phyloP scores from a whole-genome alignment of 2,329 filamentous ascomycete genomes.

The Cadophora luteo-olivacea region DNA sequence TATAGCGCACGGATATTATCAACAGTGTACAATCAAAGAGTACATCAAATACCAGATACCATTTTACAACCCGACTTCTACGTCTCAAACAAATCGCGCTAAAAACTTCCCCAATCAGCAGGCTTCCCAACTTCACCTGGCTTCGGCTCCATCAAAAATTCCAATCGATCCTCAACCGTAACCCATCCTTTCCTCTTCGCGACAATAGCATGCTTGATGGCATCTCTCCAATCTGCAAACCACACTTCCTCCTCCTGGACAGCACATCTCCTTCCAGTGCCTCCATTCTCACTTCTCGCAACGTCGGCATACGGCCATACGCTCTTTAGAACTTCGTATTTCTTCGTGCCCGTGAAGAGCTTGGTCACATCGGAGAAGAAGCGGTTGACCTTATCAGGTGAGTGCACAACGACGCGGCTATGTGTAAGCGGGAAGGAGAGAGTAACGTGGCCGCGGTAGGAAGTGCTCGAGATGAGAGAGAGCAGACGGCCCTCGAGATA shows the following conservation, averaged over 20 bases:
- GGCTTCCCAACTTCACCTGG: constrained; percentile 24
- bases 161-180: constrained; percentile 43
- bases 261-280: constrained; percentile 46
- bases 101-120: constrained; percentile 26
- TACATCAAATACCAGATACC: background rate
- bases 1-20: background rate
- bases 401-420: constrained; percentile 55
- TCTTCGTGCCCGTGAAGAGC: constrained; percentile 58
- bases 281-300: constrained; percentile 50
- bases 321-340: constrained; percentile 61
- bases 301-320: constrained; percentile 63
- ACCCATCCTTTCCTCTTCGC: constrained; percentile 39
- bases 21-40: too few species aligned
- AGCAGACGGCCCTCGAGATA: constrained; percentile 63
- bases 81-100: background rate
- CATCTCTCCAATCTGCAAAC: constrained; percentile 60
- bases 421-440: constrained; percentile 59
- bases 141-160: constrained; percentile 42
- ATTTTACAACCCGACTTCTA: background rate
- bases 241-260: constrained; percentile 64
- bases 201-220: constrained; percentile 50
- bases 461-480: constrained; percentile 55
- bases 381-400: constrained; percentile 58
- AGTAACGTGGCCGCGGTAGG: constrained; percentile 57
- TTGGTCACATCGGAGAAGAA: constrained; percentile 60